Evolutionary conservation across 257 asterid species (phyloP).

Genomic region (Solanum ossicruentum): DNA sequence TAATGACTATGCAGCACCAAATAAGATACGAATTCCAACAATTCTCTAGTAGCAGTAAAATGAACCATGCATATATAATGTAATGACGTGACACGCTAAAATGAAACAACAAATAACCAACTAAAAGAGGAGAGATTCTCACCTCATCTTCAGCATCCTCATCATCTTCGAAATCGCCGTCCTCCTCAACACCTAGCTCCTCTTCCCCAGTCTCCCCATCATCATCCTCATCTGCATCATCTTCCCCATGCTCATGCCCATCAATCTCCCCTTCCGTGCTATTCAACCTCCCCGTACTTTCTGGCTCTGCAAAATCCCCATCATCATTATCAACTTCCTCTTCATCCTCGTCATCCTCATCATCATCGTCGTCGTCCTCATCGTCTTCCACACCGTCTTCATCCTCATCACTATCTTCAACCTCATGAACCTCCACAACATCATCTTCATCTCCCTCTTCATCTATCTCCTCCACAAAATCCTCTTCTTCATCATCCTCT

Average conservation of each 20-base stretch:
- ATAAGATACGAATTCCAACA: not conserved
- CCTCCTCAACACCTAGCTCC: conserved; percentile 59
- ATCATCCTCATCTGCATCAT: conserved; percentile 72
- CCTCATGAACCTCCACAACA: conserved; percentile 72
- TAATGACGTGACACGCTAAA: not conserved
- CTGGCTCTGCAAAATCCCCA: conserved; percentile 44
- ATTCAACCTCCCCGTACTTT: conserved; percentile 43
- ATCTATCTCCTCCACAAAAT: conserved; percentile 66
- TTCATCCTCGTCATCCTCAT: conserved; percentile 48
- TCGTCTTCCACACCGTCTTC: conserved; percentile 32
- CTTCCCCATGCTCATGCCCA: conserved; percentile 94
- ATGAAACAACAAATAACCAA: not conserved
- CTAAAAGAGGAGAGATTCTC: not conserved
- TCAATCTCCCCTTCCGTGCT: conserved; percentile 81
- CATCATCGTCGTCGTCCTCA: conserved; percentile 35
- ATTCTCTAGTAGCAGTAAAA: not conserved
- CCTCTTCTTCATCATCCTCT: conserved; percentile 42
- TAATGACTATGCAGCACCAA: not conserved
- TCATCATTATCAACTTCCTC: conserved; percentile 76
- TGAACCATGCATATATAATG: not conserved
- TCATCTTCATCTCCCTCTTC: conserved; percentile 59
- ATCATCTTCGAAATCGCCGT: conserved; percentile 56
- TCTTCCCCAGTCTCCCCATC: conserved; percentile 87
- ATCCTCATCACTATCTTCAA: conserved; percentile 53
- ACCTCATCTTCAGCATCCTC: conserved; percentile 87